A percentile compares a stretch with the other conserved stretches of the same genome.
These are phyloP conservation scores for Torulaspora globosa DNA, from an alignment of 1,139 yeast genomes.

Conservation along the genomic window DNA sequence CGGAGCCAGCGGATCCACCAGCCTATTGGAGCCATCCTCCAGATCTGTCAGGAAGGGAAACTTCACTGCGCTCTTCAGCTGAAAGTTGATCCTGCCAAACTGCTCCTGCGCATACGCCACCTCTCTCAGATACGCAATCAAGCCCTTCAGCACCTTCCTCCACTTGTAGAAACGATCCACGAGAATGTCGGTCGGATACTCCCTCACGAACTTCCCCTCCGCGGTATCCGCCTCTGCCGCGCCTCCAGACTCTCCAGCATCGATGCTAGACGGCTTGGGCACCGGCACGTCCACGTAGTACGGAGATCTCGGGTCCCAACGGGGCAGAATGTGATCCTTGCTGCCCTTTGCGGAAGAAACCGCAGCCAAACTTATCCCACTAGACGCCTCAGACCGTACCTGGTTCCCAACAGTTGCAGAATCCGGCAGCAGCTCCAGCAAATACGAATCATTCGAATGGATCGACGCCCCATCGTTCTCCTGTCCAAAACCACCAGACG, in stretches of 20 bases:
- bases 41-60: constrained; percentile 48
- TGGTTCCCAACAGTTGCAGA: constrained; percentile 11
- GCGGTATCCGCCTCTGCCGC: constrained; percentile 17
- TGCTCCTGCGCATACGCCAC: constrained; percentile 64
- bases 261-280: constrained; percentile 27
- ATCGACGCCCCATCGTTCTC: constrained; percentile 23
- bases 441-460: constrained; percentile 26
- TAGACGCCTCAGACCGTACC: constrained; percentile 16
- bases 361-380: constrained; percentile 12
- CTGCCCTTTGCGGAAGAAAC: constrained; percentile 1
- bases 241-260: constrained; percentile 9
- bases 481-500: neutral
- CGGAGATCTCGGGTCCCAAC: constrained; percentile 38
- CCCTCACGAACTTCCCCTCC: constrained; percentile 30
- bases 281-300: constrained; percentile 39
- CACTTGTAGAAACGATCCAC: constrained; percentile 60
- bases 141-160: constrained; percentile 63
- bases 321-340: constrained; percentile 33
- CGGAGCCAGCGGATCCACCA: constrained; percentile 36
- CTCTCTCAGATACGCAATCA: constrained; percentile 59
- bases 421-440: constrained; percentile 28
- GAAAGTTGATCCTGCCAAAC: constrained; percentile 59
- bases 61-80: constrained; percentile 57
- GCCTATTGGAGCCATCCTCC: constrained; percentile 32
- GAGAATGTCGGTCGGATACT: constrained; percentile 40